Base-by-base conservation (phyloP, 805 yeast genomes). In the Yarrowia phangngaensis region DNA sequence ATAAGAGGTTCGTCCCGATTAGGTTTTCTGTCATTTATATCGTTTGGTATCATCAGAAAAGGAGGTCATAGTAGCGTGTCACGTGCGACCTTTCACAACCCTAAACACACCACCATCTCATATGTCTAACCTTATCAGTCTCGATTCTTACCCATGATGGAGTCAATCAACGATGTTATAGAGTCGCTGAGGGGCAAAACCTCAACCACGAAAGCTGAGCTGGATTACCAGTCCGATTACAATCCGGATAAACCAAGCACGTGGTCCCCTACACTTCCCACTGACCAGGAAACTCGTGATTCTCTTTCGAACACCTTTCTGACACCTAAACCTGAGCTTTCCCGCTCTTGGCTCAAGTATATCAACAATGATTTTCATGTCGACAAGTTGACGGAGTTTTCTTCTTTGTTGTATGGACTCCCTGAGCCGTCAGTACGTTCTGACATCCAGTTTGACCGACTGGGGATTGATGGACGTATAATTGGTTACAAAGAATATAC, bases 381-480 rank as follows among this genome's bases (percentile, higher is more conserved):
- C 8, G 62, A 68, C 38, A 58, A 64, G 31, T 6, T 28, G 22
- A 54, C 49, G 13, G 51, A 55, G n/a, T 62, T 78, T 14, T 72
- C 73, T 50, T 67, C 70, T 20, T 68, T 72, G 4, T 67, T 88
- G 50, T 65, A 82, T 28, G 64, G 69, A 6, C 50, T 75, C 1
- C 97, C 97, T 0, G 68, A 70, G 3, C 69, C 79, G 4, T 70
- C 80, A 12, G 73, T 77, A 11, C 73, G 95, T 53, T 78, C 92
- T 0, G 67, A 78, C 0, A 73, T 80, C 48, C 70, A 83, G 46
- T 83, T 85, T 64, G 76, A 76, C 52, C 72, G 98, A 58, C 61
- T 68, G 6, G 97, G 97, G 1, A 72, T 92, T 4, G 71, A 73
- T 2, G 97, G 97, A 11, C 58, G 65, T 4, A 79, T 90, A n/a